Evolutionary conservation across 208 protist species (phyloP), one percentile per base, ranked within the genome.

Genomic region (Wallacemonas sp.): DNA sequence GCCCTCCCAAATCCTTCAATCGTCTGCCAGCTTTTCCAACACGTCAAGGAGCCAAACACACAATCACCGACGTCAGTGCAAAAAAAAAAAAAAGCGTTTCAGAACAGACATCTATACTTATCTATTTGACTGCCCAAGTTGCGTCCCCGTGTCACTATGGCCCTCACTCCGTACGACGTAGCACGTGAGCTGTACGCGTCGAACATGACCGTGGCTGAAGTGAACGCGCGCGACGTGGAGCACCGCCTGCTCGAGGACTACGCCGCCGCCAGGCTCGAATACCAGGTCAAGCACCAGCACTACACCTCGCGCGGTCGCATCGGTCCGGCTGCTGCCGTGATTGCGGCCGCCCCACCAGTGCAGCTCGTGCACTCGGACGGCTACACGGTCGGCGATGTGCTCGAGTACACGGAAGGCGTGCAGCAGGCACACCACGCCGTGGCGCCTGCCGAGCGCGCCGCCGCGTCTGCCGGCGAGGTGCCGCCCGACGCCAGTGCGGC

Each of bases 151-250:
- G 26, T 39, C 31, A 57, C 11, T 18, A 69, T 75, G 70, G 14
- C 62, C 28, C 22, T 62, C 26, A 61, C 71, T n/a, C 71, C 61
- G 23, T 82, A 80, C 59, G 26, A 23, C 3, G 68, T 70, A 11
- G 39, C 68, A 18, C 38, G 70, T 26, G 39, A 61, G 31, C 59
- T 81, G 46, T 63, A 69, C 65, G 74, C 75, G 29, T 38, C 62
- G 20, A 79, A 77, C 26, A 65, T 74, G 49, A 74, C 79, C 64
- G 70, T 87, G 26, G 76, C 77, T 10, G 76, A 87, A 57, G 78
- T 79, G 39, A 70, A 85, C 29, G 79, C 72, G 11, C 46, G 49
- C 7, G 45, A 52, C 7, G 45, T 38, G 5, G 32, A 67, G 62
- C 41, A 57, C 10, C 31, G 32, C 38, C 41, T 57, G 23, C n/a